Evolutionary conservation across 2,329 filamentous ascomycete species (phyloP).

Genomic region (Colletotrichum sp.): DNA sequence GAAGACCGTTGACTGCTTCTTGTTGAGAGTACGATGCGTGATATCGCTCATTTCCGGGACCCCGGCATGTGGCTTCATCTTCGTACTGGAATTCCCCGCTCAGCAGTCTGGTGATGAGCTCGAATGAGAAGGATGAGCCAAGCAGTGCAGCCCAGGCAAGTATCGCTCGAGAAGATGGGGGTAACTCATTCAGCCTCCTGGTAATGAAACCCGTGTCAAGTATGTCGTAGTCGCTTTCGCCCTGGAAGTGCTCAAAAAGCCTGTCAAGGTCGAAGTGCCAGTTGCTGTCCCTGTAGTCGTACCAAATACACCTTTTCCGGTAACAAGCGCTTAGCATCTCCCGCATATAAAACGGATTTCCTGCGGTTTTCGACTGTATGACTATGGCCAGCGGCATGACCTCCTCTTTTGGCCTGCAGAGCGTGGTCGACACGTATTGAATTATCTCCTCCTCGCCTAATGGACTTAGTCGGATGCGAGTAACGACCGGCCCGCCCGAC

Average conservation of each 20-base stretch:
- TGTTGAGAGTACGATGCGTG: conserved; percentile 63
- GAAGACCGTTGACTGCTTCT: conserved; percentile 79
- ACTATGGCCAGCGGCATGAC: conserved; percentile 81
- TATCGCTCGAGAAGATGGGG: conserved; percentile 75
- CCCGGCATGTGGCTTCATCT: conserved; percentile 41
- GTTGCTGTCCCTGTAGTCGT: conserved; percentile 80
- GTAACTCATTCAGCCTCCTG: conserved; percentile 77
- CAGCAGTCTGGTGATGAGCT: conserved; percentile 77
- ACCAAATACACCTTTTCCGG: conserved; percentile 87
- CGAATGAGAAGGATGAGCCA: conserved; percentile 84
- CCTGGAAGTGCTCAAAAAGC: conserved; percentile 84
- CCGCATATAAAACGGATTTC: conserved; percentile 89
- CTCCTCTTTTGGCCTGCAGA: conserved; percentile 75
- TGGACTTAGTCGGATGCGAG: conserved; percentile 73
- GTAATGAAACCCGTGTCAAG: conserved; percentile 85
- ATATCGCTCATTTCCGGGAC: conserved; percentile 28
- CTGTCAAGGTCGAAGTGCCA: conserved; percentile 89
- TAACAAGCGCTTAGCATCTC: conserved; percentile 91
- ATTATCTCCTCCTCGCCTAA: conserved; percentile 81
- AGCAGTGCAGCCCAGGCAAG: conserved; percentile 87
- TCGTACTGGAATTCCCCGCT: conserved; percentile 74
- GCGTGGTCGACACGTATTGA: conserved; percentile 80
- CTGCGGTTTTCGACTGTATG: conserved; percentile 85
- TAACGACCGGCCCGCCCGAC: conserved; percentile 61
- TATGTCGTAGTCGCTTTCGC: conserved; percentile 78